Evolutionary conservation across 306 rosid genomes (phyloP), one percentile per base, ranked within the genome.

Genomic region (Elaeagnus macrophylla): DNA sequence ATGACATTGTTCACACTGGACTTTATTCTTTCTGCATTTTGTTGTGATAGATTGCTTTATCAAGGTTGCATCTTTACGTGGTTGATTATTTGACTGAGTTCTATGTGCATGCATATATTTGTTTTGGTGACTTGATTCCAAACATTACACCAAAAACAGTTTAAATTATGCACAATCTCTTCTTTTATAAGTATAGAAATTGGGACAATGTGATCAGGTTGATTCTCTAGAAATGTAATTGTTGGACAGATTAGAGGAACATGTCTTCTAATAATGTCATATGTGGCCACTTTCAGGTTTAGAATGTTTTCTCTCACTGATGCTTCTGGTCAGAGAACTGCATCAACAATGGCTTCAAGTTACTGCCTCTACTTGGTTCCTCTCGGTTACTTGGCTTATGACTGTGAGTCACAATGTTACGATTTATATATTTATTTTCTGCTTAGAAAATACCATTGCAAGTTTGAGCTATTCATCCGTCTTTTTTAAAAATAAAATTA

Each of bases 251-350:
- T 39, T 59, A 1, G 50, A 25, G 37, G 42, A 14, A 36, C 16
- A 15, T 54, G 12, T 6, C 7, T 11, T 37, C 18, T 8, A 11
- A 6, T 37, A 45, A 39, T 13, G 12, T 16, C 52, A 0, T 64
- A 17, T 60, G 46, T 40, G 68, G 41, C 56, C n/a, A 61, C 47
- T 32, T 76, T 74, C 80, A 90, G 97, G 85, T 90, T 75, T 78
- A 83, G 54, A 78, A 90, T 90, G 97, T 72, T 65, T 67, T 90
- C 97, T 75, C 95, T 86, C 56, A 71, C 86, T 44, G 97, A 90
- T 72, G 68, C 81, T 55, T 78, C 94, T 74, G 97, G 95, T 52
- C 72, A 5, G 58, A 81, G 84, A 80, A 90, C 94, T 19, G 83
- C 97, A 14, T 56, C n/a, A n/a, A n/a, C 70, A 39, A 95, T 86